Evolutionary conservation across 1,139 yeast species (phyloP), one percentile per base, ranked within the genome.

Genomic region (Kluyveromyces sp.): DNA sequence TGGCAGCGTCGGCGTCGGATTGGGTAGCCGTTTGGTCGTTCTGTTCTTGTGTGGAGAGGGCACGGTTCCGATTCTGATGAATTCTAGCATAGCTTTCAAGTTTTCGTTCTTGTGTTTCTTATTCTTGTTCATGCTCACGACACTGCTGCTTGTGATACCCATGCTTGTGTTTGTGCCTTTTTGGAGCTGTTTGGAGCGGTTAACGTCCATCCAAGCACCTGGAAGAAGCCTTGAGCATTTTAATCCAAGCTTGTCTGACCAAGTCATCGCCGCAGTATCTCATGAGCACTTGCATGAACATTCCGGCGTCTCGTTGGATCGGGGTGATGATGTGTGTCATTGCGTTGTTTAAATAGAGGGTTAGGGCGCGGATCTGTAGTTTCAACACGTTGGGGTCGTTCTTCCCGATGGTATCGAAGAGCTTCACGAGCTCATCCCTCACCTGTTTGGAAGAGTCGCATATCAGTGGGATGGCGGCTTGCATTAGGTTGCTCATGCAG

Each of bases 271-370:
- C 74, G 48, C 68, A 71, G 57, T 53, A 50, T 36, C 71, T 71
- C 25, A 87, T 63, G 45, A 87, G 60, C 3, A 81, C 69, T 34
- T 70, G 70, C 34, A 89, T 67, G 54, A 81, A 83, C 48, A 73
- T 74, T 0, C 92, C 77, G 3, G 94, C 78, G 53, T 82, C 84
- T 45, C 78, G 77, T 42, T 95, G 75, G 36, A 89, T 79, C 6
- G 79, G 80, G 0, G 90, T 82, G 35, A 75, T 77, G 39, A 92
- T 83, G 61, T 92, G 97, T 21, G 97, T 86, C 97, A 92, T 92
- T 10, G 96, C 95, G 46, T 94, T 83, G 57, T 85, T 85, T n/a
- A 90, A 73, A 61, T 85, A 90, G 32, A 92, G 70, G 32, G 85
- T 74, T 3, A 90, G 66, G 4, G 82, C 69, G 31, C 81, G 72